Percentiles rank a stretch among this genome's conserved stretches.
Evolutionary conservation across 352 stramenopile genomes (phyloP).

Genomic region (Globisporangium perplexum): DNA sequence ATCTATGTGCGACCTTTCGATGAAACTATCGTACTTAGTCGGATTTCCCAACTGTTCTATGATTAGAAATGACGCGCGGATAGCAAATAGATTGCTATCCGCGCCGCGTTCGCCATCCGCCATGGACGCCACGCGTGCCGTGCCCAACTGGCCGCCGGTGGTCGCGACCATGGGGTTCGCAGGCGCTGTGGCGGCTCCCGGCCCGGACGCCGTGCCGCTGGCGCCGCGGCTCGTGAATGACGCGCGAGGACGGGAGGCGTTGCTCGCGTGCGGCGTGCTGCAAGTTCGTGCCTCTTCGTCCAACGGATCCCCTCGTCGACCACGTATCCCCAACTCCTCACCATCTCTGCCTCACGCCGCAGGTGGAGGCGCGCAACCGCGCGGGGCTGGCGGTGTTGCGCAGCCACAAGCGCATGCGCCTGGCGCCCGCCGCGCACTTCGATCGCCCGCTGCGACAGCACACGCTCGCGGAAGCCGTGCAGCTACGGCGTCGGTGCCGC

Average conservation of each 20-base stretch:
- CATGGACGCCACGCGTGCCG: slow-evolving; percentile 58
- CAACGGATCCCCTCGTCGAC: too few relatives aligned
- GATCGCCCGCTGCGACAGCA: neutral
- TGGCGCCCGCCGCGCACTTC: slow-evolving; percentile 6
- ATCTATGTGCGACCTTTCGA: neutral
- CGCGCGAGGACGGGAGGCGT: slow-evolving; percentile 28
- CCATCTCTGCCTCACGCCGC: too few relatives aligned
- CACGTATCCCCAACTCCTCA: too few relatives aligned
- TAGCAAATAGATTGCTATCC: too few relatives aligned
- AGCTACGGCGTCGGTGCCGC: slow-evolving; percentile 31
- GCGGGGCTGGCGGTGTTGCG: slow-evolving; percentile 48
- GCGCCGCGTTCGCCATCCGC: too few relatives aligned
- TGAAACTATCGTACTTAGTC: neutral
- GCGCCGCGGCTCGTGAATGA: slow-evolving; percentile 46
- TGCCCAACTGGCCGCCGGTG: slow-evolving; percentile 48
- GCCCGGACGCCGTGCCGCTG: slow-evolving; percentile 48
- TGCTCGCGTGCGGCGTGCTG: slow-evolving; percentile 46
- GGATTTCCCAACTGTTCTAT: too few relatives aligned
- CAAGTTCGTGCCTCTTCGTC: too few relatives aligned
- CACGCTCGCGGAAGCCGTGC: slow-evolving; percentile 11
- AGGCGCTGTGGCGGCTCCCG: slow-evolving; percentile 30
- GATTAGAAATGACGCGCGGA: too few relatives aligned
- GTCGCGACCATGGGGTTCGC: slow-evolving; percentile 43
- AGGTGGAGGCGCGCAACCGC: slow-evolving; percentile 48
- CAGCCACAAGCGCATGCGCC: slow-evolving; percentile 31